Evolutionary conservation across 1,284 basidiomycete genomes (phyloP).

Genomic region (Boletus mariae): DNA sequence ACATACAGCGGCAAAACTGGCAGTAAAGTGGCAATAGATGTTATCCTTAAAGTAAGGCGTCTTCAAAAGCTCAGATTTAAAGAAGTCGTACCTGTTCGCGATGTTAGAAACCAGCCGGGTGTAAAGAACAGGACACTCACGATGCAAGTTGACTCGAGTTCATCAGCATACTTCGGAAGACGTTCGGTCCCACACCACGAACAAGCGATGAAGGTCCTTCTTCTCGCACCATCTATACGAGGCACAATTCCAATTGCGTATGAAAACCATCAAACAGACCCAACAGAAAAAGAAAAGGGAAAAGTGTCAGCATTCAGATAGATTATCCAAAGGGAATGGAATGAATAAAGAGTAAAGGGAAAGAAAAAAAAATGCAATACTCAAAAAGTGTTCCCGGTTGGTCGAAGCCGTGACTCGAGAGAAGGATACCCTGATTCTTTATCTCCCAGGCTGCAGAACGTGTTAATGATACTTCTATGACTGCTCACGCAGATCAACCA

Average conservation of each 20-base stretch:
- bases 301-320: conserved; percentile 6
- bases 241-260: not conserved
- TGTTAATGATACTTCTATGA: not conserved
- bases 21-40: conserved; percentile 77
- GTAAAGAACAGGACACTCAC: conserved; percentile 9
- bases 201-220: conserved; percentile 74
- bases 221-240: conserved; percentile 71
- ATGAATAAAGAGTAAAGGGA: not conserved
- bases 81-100: conserved; percentile 74
- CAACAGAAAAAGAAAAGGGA: not conserved
- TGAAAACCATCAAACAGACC: not conserved
- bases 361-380: not conserved
- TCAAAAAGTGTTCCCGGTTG: not conserved
- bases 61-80: conserved; percentile 77
- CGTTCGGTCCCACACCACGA: conserved; percentile 83
- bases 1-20: conserved; percentile 79
- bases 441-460: not conserved
- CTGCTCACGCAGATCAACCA: not conserved
- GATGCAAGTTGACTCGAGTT: conserved; percentile 87
- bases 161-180: conserved; percentile 85
- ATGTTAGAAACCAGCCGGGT: not conserved
- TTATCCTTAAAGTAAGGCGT: conserved; percentile 75
- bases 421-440: not conserved
- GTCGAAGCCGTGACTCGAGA: not conserved
- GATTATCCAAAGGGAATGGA: not conserved